Conservation (phyloP, 805 yeast species). For the Ogataea siamensis region DNA sequence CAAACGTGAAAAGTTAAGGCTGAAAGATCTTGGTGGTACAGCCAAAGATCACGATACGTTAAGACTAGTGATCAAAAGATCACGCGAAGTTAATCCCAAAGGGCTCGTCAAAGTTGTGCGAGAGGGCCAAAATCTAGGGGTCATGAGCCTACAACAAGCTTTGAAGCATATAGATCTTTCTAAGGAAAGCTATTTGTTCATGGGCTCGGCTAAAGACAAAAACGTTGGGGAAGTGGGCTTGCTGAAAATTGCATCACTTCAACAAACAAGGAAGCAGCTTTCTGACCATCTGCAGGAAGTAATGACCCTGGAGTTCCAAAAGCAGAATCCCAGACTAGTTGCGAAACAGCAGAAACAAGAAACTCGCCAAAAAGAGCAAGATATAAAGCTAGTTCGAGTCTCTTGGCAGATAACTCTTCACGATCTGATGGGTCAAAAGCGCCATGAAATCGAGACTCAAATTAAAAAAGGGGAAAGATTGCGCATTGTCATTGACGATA, state of each 20-base stretch:
- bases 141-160: slow-evolving; percentile 12
- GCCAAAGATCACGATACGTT: slow-evolving; percentile 30
- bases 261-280: slow-evolving; percentile 28
- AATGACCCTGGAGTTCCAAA: slow-evolving; percentile 18
- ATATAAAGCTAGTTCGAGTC: slow-evolving; percentile 46
- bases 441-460: slow-evolving; percentile 45
- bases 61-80: slow-evolving; percentile 20
- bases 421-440: slow-evolving; percentile 53
- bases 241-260: slow-evolving; percentile 26
- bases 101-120: slow-evolving; percentile 24
- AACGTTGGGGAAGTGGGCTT: slow-evolving; percentile 18
- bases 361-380: slow-evolving; percentile 17
- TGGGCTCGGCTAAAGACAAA: slow-evolving; percentile 15
- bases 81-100: slow-evolving; percentile 14
- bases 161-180: slow-evolving; percentile 22
- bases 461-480: slow-evolving; percentile 44
- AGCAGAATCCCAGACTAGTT: slow-evolving; percentile 16
- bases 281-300: slow-evolving; percentile 27
- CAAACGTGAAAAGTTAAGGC: background rate
- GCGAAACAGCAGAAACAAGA: slow-evolving; percentile 12
- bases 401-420: slow-evolving; percentile 57
- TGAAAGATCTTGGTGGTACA: slow-evolving; percentile 22
- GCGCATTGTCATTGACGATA: slow-evolving; percentile 41
- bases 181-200: slow-evolving; percentile 27
- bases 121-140: slow-evolving; percentile 18